These are phyloP conservation scores for Daucus carota DNA, from an alignment of 129 eudicot species.

Conservation along the genomic window DH1_v3.0 NC_030384.2:45335501-45336000, in stretches of 20 bases:
- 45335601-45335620: conserved; percentile 22
- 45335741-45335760: conserved; percentile 43
- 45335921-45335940: not conserved
- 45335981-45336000: not conserved
- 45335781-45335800: not conserved
- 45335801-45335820: not conserved
- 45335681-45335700: conserved; percentile 60
- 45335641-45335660: conserved; percentile 72
- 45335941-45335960: not conserved
- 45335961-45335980: not conserved
- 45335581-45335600: conserved; percentile 19
- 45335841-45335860: not conserved
- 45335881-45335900: not conserved
- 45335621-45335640: conserved; percentile 29
- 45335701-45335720: conserved; percentile 27
- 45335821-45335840: not conserved
- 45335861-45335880: not conserved
- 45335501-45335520: conserved; percentile 27
- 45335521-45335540: conserved; percentile 17
- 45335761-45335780: conserved; percentile 28
- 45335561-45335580: conserved; percentile 13
- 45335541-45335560: conserved; percentile 7
- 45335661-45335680: conserved; percentile 80
- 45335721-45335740: conserved; percentile 22
- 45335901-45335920: not conserved